Evolutionary conservation across 108 stramenopile species (phyloP).

Genomic region (Bacterosira constricta): DNA sequence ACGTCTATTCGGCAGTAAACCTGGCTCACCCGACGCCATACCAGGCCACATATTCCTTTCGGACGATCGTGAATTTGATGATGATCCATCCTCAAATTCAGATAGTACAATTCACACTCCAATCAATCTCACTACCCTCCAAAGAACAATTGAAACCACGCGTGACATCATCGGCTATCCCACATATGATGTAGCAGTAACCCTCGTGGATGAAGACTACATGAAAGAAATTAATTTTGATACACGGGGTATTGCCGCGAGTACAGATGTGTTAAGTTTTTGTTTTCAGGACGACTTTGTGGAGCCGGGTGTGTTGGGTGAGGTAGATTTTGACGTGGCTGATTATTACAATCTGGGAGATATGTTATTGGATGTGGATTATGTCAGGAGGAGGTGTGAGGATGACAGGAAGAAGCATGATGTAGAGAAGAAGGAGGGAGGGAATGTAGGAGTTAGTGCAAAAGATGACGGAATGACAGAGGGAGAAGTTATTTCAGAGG

Average conservation of each 20-base stretch:
- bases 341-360: constrained; percentile 91
- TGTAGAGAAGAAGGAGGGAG: constrained; percentile 21
- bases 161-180: constrained; percentile 66
- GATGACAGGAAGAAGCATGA: constrained; percentile 52
- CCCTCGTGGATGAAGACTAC: constrained; percentile 68
- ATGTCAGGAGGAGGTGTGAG: constrained; percentile 74
- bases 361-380: constrained; percentile 89
- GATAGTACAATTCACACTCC: no score
- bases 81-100: not conserved
- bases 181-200: constrained; percentile 71
- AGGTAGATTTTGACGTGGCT: constrained; percentile 69
- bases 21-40: constrained; percentile 15
- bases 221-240: constrained; percentile 79
- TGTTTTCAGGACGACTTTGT: constrained; percentile 62
- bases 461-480: constrained; percentile 44
- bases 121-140: constrained; percentile 28
- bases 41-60: constrained; percentile 31
- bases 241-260: constrained; percentile 61
- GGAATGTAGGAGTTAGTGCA: not conserved
- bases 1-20: constrained; percentile 38
- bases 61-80: constrained; percentile 46
- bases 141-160: constrained; percentile 49
- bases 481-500: constrained; percentile 38
- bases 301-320: constrained; percentile 64
- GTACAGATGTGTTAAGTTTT: constrained; percentile 91